Conservation (phyloP, 2,329 filamentous ascomycete species). For the Beauveria sp. region DNA sequence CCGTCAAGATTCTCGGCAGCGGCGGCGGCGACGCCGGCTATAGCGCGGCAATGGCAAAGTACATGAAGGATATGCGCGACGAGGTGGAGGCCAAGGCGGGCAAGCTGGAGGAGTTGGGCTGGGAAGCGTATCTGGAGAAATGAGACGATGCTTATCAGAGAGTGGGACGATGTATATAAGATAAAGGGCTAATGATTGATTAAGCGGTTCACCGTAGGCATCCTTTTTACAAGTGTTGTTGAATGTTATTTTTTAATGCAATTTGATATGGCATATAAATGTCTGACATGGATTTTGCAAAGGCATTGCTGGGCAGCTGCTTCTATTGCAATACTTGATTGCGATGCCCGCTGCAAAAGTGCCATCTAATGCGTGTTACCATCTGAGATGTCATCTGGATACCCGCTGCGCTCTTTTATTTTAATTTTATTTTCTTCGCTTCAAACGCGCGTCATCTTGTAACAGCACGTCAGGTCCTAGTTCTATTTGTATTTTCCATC, state of each 20-base stretch:
- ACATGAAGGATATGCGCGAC: conserved; percentile 53
- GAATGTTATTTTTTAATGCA: not conserved
- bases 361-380: not conserved
- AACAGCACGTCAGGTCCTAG: no score
- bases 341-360: no score
- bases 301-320: not conserved
- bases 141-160: not conserved
- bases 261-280: not conserved
- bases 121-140: conserved; percentile 42
- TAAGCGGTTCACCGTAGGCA: not conserved
- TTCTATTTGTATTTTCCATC: no score
- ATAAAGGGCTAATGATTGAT: not conserved
- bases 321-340: not conserved
- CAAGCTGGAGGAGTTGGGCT: conserved; percentile 47
- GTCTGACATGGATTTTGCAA: not conserved
- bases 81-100: conserved; percentile 58
- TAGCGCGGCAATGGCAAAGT: conserved; percentile 49
- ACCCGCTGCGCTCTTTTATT: not conserved
- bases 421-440: not conserved
- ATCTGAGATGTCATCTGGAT: not conserved
- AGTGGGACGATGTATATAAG: not conserved
- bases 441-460: not conserved
- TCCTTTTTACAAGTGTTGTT: not conserved
- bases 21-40: conserved; percentile 41
- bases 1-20: conserved; percentile 58